A percentile compares a stretch with the other conserved stretches of the same genome.
Evolutionary conservation across 2,329 filamentous ascomycete genomes (phyloP).

Genomic region (Monosporascus sp.): DNA sequence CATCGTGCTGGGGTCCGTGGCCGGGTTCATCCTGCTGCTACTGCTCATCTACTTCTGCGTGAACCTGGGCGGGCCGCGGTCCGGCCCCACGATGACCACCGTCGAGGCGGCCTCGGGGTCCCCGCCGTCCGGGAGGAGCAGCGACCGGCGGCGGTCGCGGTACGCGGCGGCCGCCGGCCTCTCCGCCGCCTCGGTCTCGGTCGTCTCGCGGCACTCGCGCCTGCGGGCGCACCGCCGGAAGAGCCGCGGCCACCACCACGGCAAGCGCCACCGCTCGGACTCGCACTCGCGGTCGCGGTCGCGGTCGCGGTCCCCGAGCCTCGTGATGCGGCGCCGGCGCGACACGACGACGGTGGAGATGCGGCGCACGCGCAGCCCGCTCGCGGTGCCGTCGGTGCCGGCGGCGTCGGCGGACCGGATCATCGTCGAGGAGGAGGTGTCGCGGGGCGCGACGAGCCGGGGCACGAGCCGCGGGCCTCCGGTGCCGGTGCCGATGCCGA

Average conservation of each 20-base stretch:
- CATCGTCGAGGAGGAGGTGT: conserved; percentile 23
- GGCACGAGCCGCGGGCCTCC: neutral
- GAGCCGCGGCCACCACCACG: neutral
- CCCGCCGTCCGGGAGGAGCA: conserved; percentile 14
- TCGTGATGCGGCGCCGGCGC: neutral
- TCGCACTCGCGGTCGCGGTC: neutral
- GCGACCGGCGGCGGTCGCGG: conserved; percentile 27
- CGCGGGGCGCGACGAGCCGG: conserved; percentile 6
- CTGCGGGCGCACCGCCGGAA: conserved; percentile 10
- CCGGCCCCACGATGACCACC: too few relatives aligned
- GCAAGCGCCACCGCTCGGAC: neutral
- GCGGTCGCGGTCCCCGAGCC: neutral
- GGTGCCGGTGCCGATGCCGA: neutral
- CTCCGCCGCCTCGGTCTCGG: conserved; percentile 19
- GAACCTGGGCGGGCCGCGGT: conserved; percentile 15
- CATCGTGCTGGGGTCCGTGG: conserved; percentile 36
- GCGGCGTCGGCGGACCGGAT: conserved; percentile 17
- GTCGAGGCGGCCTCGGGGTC: conserved; percentile 16
- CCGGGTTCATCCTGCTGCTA: conserved; percentile 28
- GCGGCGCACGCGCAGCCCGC: too few relatives aligned
- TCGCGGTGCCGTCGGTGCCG: neutral
- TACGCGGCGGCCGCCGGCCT: conserved; percentile 22
- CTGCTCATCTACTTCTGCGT: conserved; percentile 24
- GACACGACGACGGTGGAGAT: too few relatives aligned
- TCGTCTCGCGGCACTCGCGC: conserved; percentile 25